These are phyloP conservation scores for Lactarius hatsudake DNA, from an alignment of 768 basidiomycete genomes.

Conservation along the genomic window DNA sequence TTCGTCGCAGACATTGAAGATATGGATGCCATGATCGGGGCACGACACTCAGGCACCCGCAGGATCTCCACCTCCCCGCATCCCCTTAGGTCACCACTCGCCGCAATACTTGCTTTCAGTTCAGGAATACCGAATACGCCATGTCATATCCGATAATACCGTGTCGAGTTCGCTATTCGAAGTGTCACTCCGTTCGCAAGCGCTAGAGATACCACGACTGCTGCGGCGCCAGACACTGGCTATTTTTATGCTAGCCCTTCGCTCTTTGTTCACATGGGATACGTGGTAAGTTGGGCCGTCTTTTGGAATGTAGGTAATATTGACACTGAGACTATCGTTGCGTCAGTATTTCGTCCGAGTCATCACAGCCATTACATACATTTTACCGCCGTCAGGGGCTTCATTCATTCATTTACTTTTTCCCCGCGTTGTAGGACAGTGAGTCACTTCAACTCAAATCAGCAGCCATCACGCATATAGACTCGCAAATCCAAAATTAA, in stretches of 20 bases:
- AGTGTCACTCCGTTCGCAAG: conserved; percentile 16
- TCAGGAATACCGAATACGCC: conserved; percentile 20
- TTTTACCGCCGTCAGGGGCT: conserved; percentile 1
- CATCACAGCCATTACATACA: conserved; percentile 15
- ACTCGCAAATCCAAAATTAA: background rate
- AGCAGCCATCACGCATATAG: background rate
- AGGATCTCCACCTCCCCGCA: background rate
- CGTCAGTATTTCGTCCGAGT: conserved; percentile 14
- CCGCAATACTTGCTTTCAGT: conserved; percentile 24
- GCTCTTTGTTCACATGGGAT: conserved; percentile 18
- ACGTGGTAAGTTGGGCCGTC: conserved; percentile 13
- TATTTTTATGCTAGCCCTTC: conserved; percentile 8
- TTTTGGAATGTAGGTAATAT: conserved; percentile 2
- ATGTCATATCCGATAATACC: conserved; percentile 19
- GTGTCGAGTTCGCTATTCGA: conserved; percentile 10
- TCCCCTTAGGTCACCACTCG: conserved; percentile 14
- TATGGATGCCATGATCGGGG: conserved; percentile 26
- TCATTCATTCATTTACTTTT: conserved; percentile 1
- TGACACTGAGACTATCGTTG: conserved; percentile 10
- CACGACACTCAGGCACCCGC: background rate
- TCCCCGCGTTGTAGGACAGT: background rate
- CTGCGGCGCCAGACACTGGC: conserved; percentile 7
- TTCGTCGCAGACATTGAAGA: conserved; percentile 25
- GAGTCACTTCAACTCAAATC: background rate
- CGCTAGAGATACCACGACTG: conserved; percentile 7